A percentile compares a stretch with the other conserved stretches of the same genome.
Conservation (phyloP, 192 early-diverging fungal species). For the Helicostylum pulchrum region DNA sequence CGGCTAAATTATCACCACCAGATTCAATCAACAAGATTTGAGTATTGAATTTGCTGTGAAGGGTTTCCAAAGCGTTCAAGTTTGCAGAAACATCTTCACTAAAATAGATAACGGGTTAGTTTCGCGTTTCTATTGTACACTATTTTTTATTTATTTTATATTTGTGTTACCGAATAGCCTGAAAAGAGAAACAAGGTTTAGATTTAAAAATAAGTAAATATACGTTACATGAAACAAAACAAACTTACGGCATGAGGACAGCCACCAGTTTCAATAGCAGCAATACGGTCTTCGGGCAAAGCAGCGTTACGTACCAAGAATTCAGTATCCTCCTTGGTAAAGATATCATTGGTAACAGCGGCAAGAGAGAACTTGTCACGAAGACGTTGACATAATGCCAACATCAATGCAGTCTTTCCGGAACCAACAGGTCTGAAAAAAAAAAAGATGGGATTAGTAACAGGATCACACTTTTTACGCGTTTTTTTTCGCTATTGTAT, state of each 20-base stretch:
- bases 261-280: slow-evolving; percentile 94
- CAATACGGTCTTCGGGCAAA: slow-evolving; percentile 82
- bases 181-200: slow-evolving; percentile 1
- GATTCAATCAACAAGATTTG: slow-evolving; percentile 88
- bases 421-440: slow-evolving; percentile 80
- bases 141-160: too few species aligned
- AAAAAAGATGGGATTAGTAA: background rate
- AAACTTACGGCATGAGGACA: slow-evolving; percentile 84
- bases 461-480: background rate
- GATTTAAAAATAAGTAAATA: background rate
- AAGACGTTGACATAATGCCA: slow-evolving; percentile 81
- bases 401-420: slow-evolving; percentile 92
- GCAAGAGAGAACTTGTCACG: slow-evolving; percentile 81
- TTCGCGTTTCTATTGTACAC: background rate
- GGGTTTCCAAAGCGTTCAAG: slow-evolving; percentile 79
- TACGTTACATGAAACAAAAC: background rate
- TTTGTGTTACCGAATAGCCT: slow-evolving; percentile 37
- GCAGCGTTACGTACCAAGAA: slow-evolving; percentile 89
- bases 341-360: slow-evolving; percentile 97
- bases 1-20: slow-evolving; percentile 92
- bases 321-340: slow-evolving; percentile 95
- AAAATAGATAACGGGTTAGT: slow-evolving; percentile 33
- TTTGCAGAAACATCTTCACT: slow-evolving; percentile 97
- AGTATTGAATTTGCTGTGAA: slow-evolving; percentile 83
- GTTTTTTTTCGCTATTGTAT: background rate